Evolutionary conservation across 768 basidiomycete genomes (phyloP), one percentile per base, ranked within the genome.

Genomic region (Phaeolepiota aurea): DNA sequence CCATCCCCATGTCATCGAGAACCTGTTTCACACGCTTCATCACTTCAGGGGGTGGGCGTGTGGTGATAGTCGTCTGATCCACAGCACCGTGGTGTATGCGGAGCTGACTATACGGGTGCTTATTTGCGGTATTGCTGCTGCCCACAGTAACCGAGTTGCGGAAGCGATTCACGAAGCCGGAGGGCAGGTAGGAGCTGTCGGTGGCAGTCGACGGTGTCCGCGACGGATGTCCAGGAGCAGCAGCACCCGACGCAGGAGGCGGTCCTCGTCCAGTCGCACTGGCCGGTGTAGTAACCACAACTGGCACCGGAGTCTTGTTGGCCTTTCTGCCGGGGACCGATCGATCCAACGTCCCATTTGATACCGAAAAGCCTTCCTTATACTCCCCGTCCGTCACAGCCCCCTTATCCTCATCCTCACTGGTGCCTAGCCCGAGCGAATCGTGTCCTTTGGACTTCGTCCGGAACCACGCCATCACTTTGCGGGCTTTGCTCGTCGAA

Each of bases 381-480:
- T 62, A 62, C 40, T 55, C 55, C 18, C 47, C 15, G 50, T 47
- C 35, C 48, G 47, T 38, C 44, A 23, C 4, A 39, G 46, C 3
- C 34, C 36, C 46, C 23, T 41, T 44, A 0, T 45, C 47, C 12
- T 54, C 51, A 18, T 53, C 53, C 13, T 49, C 53, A 18, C 49
- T 53, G 18, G 45, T 46, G 13, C 40, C 55, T 34, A 54, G 48
- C 5, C 59, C 63, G 32, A 68, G 47, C 13, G 62, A 62, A 32
- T 70, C 69, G 15, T 64, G 49, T 12, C 61, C 66, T 50, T 77
- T 82, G 53, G 79, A 82, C 62, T 74, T 76, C 41, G 73, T 75
- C 59, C 86, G 72, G 76, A 99, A 98, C 96, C 96, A 99, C 49
- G 92, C 83, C 94, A 98, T 98, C 40, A 99, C 96, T 55, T 85